Percentiles rank a stretch among this genome's conserved stretches.
Conservation (phyloP, 345 rosid species). For the Euclidium syriacum region DNA sequence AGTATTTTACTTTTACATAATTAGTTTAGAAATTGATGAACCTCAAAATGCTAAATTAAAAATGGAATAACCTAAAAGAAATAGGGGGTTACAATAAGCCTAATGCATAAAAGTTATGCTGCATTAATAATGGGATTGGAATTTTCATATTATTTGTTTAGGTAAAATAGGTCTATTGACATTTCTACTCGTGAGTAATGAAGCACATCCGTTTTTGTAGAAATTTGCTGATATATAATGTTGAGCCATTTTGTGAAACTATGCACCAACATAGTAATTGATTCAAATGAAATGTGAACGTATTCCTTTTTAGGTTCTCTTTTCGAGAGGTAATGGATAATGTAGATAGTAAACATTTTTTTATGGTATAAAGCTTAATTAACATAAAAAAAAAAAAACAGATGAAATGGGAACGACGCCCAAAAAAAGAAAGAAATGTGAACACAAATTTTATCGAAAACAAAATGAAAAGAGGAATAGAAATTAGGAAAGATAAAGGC, state of each 20-base stretch:
- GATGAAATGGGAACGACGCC: constrained; percentile 1
- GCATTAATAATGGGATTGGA: background rate
- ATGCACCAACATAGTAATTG: background rate
- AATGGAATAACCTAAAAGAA: too few species aligned
- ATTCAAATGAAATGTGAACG: background rate
- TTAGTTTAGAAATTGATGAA: too few species aligned
- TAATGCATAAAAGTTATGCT: constrained; percentile 8
- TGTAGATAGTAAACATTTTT: too few species aligned
- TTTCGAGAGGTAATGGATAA: too few species aligned
- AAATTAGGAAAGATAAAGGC: constrained; percentile 13
- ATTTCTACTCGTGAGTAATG: background rate
- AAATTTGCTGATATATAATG: background rate
- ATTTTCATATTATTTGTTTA: background rate
- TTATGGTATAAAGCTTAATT: too few species aligned
- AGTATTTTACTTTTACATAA: too few species aligned
- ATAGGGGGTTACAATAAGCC: too few species aligned
- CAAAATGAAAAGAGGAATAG: background rate
- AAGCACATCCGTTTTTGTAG: constrained; percentile 1
- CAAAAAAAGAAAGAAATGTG: constrained; percentile 1
- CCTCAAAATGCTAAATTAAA: too few species aligned
- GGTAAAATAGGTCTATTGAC: constrained; percentile 9
- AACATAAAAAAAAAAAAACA: background rate
- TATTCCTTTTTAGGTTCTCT: too few species aligned
- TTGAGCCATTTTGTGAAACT: background rate
- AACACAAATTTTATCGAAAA: background rate